These are phyloP conservation scores for Choricystis sp. DNA, from an alignment of 139 green algal species.

Conservation along the genomic window DNA sequence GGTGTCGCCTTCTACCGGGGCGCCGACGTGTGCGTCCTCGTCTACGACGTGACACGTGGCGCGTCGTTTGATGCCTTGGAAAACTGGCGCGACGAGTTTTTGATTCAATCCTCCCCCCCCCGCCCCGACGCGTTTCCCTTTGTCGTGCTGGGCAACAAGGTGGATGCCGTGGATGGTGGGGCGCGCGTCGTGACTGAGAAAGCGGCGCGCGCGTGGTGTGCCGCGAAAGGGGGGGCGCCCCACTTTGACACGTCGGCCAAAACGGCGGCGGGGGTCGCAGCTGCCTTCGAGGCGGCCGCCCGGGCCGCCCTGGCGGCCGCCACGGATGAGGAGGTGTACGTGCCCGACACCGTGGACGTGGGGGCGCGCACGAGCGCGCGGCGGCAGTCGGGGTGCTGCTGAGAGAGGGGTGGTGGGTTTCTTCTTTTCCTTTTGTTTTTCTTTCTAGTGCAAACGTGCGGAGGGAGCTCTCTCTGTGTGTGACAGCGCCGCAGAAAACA, in stretches of 20 bases:
- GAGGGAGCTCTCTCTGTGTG: no score
- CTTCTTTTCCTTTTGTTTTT: background rate
- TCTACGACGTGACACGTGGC: conserved; percentile 90
- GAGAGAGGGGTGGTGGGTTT: conserved; percentile 2
- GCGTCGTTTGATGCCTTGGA: conserved; percentile 97
- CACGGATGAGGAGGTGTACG: conserved; percentile 78
- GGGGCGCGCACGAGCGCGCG: conserved; percentile 33
- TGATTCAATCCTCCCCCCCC: conserved; percentile 76
- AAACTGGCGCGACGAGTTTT: conserved; percentile 95
- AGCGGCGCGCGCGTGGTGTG: conserved; percentile 85
- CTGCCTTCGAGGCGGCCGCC: conserved; percentile 60
- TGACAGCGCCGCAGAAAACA: no score
- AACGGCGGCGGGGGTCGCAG: conserved; percentile 86
- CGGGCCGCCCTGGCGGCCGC: conserved; percentile 84
- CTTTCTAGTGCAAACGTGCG: no score
- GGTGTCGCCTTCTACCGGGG: conserved; percentile 96
- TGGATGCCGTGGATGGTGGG: conserved; percentile 75
- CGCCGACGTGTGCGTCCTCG: conserved; percentile 94
- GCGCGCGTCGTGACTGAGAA: conserved; percentile 73
- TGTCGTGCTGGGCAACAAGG: conserved; percentile 97
- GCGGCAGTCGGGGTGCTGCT: conserved; percentile 54
- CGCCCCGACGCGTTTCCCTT: conserved; percentile 95
- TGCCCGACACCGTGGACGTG: conserved; percentile 87
- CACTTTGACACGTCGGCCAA: conserved; percentile 92
- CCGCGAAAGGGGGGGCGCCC: conserved; percentile 76